Evolutionary conservation across 257 asterid genomes (phyloP), one percentile per base, ranked within the genome.

Genomic region (Solanum clarkiae): DNA sequence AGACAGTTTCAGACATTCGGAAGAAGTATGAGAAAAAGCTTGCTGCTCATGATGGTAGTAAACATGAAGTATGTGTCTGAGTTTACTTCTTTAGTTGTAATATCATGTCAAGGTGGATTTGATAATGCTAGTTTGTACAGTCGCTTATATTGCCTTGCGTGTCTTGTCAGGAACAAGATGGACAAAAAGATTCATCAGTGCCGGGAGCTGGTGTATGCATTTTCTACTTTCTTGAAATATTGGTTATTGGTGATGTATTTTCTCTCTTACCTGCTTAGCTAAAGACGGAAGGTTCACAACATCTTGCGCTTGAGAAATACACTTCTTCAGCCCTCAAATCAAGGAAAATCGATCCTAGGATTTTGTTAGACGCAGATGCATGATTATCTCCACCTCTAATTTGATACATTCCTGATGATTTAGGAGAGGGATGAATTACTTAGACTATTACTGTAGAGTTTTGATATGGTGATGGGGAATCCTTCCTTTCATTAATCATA

Each of bases 1-100:
- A 91, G 87, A 86, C 90, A 80, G 95, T 97, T 80, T 91, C 94
- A 80, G 98, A 95, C 88, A 97, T 97, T 85, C 92, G 98, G 85
- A 96, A 95, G 89, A 97, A 97, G 84, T 97, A 97, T 91, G 98
- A 97, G 92, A 97, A 94, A 87, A 97, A 91, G 91, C 95, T 97
- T 86, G 95, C 95, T 89, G 97, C 93, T 72, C 95, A 92, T 90
- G 88, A 90, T 81, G 98, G 92, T 89, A 93, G 88, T 91, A 96
- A 90, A 88, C 88, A 89, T 80, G 98, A 92, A 95, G 98, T 89
- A 92, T 88, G 92, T 51, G 81, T 69, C 85, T 49, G 56, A 55
- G 44, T 69, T 86, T 84, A 86, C 62, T 80, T 84, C 69, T 74
- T 68, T 84, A 80, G 77, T 87, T 75, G 36, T 65, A 82, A 75